Percentiles rank a stretch among this genome's conserved stretches.
phyloP scores from a whole-genome alignment of 2,329 filamentous ascomycete species.

The Arthrobotrys entomopaga region DNA sequence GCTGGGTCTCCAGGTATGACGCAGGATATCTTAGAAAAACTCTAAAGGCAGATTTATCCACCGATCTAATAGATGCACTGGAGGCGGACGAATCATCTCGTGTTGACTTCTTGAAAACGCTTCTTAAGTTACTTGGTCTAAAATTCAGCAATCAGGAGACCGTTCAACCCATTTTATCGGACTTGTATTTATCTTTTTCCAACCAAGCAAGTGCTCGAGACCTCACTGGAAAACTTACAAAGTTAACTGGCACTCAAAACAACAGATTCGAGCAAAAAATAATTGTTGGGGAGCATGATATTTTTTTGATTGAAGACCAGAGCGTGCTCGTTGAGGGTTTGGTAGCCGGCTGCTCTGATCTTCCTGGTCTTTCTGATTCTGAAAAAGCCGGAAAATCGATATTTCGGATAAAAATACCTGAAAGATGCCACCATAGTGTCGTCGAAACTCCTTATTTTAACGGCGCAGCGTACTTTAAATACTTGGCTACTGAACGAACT shows the following conservation, averaged over 20 bases:
- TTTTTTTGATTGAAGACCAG: constrained; percentile 6
- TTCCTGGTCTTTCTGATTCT: constrained; percentile 61
- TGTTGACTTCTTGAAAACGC: constrained; percentile 79
- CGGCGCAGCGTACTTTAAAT: constrained; percentile 35
- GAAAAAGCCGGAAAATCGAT: constrained; percentile 76
- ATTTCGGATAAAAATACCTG: constrained; percentile 80
- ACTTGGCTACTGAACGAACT: constrained; percentile 63
- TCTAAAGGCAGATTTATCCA: constrained; percentile 74
- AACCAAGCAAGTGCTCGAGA: constrained; percentile 74
- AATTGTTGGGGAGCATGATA: constrained; percentile 12
- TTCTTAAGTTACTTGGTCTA: constrained; percentile 82
- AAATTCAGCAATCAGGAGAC: constrained; percentile 70
- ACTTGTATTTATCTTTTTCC: constrained; percentile 80
- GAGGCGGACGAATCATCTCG: constrained; percentile 75
- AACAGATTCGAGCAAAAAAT: not conserved
- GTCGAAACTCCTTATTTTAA: constrained; percentile 82
- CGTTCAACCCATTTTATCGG: constrained; percentile 73
- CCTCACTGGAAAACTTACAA: constrained; percentile 64
- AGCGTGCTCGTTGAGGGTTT: not conserved
- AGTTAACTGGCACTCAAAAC: not conserved
- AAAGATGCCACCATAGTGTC: constrained; percentile 69
- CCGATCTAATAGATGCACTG: constrained; percentile 74
- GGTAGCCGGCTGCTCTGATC: too few relatives aligned
- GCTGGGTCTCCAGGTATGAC: constrained; percentile 73
- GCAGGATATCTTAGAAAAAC: constrained; percentile 78